Evolutionary conservation across 768 basidiomycete genomes (phyloP).

Genomic region (Pulveroboletus sp.): DNA sequence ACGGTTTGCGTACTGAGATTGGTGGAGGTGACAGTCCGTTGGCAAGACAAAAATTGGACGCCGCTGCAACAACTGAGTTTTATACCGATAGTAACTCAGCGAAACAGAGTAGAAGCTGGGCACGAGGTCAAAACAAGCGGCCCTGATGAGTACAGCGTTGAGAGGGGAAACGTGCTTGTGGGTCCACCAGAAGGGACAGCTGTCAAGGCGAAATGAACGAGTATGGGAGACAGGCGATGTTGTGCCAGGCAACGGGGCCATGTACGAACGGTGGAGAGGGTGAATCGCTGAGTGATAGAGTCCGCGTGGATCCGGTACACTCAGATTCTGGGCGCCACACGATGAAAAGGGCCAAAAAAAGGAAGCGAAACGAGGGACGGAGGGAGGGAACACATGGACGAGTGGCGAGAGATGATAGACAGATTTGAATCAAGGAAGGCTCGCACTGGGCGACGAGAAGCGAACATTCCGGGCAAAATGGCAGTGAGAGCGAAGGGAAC

Average conservation of each 20-base stretch:
- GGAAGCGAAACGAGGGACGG: slow-evolving; percentile 7
- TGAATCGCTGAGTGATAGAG: slow-evolving; percentile 27
- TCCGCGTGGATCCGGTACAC: slow-evolving; percentile 21
- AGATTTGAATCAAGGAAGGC: slow-evolving; percentile 19
- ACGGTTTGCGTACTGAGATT: slow-evolving; percentile 17
- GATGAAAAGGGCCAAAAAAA: slow-evolving; percentile 8
- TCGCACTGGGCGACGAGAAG: slow-evolving; percentile 10
- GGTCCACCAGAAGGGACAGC: slow-evolving; percentile 12
- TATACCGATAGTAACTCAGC: slow-evolving; percentile 38
- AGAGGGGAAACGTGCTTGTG: slow-evolving; percentile 21
- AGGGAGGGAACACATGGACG: slow-evolving; percentile 13
- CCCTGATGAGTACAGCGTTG: slow-evolving; percentile 24
- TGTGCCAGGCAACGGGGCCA: slow-evolving; percentile 4
- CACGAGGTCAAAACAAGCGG: slow-evolving; percentile 34
- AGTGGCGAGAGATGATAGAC: slow-evolving; percentile 10
- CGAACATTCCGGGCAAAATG: slow-evolving; percentile 15
- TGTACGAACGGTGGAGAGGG: slow-evolving; percentile 6
- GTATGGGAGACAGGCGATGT: slow-evolving; percentile 4
- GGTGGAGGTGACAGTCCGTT: slow-evolving; percentile 33
- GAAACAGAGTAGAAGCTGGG: slow-evolving; percentile 36
- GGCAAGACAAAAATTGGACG: slow-evolving; percentile 35
- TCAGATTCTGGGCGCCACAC: slow-evolving; percentile 20
- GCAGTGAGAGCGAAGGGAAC: slow-evolving; percentile 18
- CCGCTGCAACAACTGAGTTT: slow-evolving; percentile 36
- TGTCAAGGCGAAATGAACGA: slow-evolving; percentile 12